Conservation (phyloP, 2,329 filamentous ascomycete species). For the Calonectria henricotiae region DNA sequence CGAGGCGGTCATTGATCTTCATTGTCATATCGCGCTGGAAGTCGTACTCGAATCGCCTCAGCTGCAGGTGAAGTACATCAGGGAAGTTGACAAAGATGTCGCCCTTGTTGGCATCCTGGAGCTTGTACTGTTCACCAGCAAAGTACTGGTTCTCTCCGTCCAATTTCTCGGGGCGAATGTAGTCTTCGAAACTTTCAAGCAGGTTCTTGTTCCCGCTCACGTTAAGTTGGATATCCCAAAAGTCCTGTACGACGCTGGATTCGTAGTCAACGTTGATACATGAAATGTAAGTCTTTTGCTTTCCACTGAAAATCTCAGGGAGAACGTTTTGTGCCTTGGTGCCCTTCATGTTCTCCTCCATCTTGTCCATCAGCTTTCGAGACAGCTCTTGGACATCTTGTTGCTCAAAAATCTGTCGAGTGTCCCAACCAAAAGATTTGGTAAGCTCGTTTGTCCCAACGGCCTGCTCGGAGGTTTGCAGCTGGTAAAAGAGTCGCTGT, state of each 20-base stretch:
- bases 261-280: constrained; percentile 99
- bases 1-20: constrained; percentile 96
- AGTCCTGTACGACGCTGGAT: constrained; percentile 95
- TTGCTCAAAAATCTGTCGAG: constrained; percentile 97
- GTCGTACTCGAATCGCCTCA: constrained; percentile 99
- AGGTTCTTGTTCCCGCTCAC: constrained; percentile 94
- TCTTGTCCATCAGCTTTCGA: constrained; percentile 95
- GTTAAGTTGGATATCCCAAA: constrained; percentile 99
- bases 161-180: constrained; percentile 96
- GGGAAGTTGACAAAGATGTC: constrained; percentile 98
- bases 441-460: constrained; percentile 95
- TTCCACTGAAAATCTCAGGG: constrained; percentile 93
- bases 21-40: constrained; percentile 97
- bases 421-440: constrained; percentile 98
- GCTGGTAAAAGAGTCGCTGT: constrained; percentile 93
- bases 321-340: constrained; percentile 92
- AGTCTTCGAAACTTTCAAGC: constrained; percentile 95
- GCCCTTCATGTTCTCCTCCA: constrained; percentile 99
- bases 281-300: constrained; percentile 98
- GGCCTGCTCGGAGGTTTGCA: constrained; percentile 88
- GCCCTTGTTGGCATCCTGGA: constrained; percentile 97
- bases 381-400: constrained; percentile 98
- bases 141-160: constrained; percentile 99
- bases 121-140: constrained; percentile 88
- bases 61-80: constrained; percentile 92